phyloP scores from a whole-genome alignment of 352 stramenopile genomes.

The Blastocystis sp. region DNA sequence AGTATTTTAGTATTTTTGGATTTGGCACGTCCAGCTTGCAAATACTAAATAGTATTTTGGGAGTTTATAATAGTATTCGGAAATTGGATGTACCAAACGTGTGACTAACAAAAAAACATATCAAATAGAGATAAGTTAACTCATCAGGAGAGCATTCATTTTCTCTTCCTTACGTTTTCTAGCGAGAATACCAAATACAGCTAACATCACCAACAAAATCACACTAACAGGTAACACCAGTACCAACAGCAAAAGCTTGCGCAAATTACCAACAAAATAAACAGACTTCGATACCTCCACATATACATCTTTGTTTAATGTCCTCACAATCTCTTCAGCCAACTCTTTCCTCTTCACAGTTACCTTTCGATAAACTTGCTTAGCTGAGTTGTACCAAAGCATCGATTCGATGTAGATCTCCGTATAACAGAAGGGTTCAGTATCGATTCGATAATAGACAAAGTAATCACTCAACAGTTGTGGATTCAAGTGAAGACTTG shows the following conservation, averaged over 20 bases:
- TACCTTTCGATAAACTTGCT: neutral
- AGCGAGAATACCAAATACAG: neutral
- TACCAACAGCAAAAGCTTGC: neutral
- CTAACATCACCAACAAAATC: no score
- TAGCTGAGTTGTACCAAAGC: neutral
- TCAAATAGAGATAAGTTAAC: neutral
- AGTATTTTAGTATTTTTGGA: no score
- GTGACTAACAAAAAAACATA: no score
- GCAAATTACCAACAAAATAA: slow-evolving; percentile 13
- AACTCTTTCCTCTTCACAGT: neutral
- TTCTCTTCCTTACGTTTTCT: neutral
- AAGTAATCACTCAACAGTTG: neutral
- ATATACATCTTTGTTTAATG: slow-evolving; percentile 6
- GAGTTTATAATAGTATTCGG: no score
- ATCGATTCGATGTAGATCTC: neutral
- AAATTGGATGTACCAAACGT: no score
- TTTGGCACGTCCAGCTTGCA: no score
- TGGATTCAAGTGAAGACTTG: neutral
- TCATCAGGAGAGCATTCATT: slow-evolving; percentile 10
- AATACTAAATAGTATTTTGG: no score
- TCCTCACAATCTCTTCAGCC: neutral
- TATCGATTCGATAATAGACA: slow-evolving; percentile 13
- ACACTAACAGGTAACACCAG: neutral
- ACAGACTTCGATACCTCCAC: neutral
- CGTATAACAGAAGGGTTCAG: slow-evolving; percentile 22